These are phyloP conservation scores for Verticillium albo-atrum DNA, from an alignment of 2,329 filamentous ascomycete species.

Conservation along the genomic window DNA sequence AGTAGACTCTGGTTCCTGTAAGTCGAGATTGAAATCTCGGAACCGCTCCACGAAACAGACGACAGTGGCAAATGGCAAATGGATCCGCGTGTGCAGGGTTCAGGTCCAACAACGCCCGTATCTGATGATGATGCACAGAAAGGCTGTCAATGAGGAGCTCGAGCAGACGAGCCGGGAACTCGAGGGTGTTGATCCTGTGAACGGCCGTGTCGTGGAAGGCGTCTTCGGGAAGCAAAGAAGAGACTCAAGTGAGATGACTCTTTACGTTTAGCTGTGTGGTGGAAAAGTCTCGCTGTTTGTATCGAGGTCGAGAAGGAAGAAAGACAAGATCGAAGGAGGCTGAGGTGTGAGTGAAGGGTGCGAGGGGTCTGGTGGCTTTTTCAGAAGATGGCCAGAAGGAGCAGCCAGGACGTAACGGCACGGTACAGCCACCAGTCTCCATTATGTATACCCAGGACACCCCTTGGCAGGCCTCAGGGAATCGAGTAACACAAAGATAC, in stretches of 20 bases:
- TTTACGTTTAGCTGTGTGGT: no score
- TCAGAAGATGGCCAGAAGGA: not conserved
- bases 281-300: no score
- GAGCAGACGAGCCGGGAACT: not conserved
- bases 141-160: not conserved
- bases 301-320: not conserved
- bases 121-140: not conserved
- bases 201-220: not conserved
- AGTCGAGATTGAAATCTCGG: not conserved
- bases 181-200: not conserved
- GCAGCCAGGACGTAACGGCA: not conserved
- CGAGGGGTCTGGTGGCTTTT: conserved; percentile 2
- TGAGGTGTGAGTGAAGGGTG: not conserved
- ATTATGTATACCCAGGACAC: not conserved
- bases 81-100: not conserved
- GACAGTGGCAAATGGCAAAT: not conserved
- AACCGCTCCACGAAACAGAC: not conserved
- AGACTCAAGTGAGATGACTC: not conserved
- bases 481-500: conserved; percentile 5
- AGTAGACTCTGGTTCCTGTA: not conserved
- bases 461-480: not conserved
- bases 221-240: not conserved
- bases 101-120: not conserved
- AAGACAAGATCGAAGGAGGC: not conserved
- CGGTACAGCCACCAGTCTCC: not conserved